Evolutionary conservation across 139 green algal species (phyloP), one percentile per base, ranked within the genome.

Genomic region (Closterium sp.): DNA sequence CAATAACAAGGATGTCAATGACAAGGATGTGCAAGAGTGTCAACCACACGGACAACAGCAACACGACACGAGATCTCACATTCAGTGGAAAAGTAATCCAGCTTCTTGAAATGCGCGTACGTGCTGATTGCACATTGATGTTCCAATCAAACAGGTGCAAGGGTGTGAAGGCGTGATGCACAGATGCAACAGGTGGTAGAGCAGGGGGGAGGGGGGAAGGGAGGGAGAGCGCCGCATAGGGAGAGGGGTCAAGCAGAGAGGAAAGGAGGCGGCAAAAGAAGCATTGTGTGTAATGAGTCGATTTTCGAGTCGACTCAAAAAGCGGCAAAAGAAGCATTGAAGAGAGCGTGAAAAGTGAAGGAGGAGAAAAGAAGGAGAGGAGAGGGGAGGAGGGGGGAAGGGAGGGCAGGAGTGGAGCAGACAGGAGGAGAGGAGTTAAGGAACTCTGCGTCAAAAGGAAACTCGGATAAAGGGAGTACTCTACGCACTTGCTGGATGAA

Each of bases 61-160:
- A n/a, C n/a, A 66, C 19, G 38, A 66, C 55, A 99, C 96, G 3
- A 95, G 91, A 84, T 99, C 91, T 94, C 36, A 93, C 98, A 99
- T 91, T 99, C 98, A 8, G 97, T 98, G 69, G 95, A 97, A 91
- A 99, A 99, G 95, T 99, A 99, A 93, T 99, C 97, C 0, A 99
- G 96, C 84, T 95, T 96, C 92, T 99, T 99, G 96, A 98, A 99
- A 96, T 99, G 98, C 7, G 98, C 98, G 92, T 99, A 99, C 97
- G 90, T 93, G 90, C 32, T 85, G 34, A 64, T 76, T 28, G 55
- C 23, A 76, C 16, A 19, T 76, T 76, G 55, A 10, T 66, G 19
- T 16, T 66, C 6, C 36, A 55, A 55, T 55, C 4, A 31, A 21
- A 33, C 87, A 90, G 87, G 4, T 76, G 23, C 23, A 16, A 12